Evolutionary conservation across 2,329 filamentous ascomycete species (phyloP).

Genomic region (Aspergillus intermedius): DNA sequence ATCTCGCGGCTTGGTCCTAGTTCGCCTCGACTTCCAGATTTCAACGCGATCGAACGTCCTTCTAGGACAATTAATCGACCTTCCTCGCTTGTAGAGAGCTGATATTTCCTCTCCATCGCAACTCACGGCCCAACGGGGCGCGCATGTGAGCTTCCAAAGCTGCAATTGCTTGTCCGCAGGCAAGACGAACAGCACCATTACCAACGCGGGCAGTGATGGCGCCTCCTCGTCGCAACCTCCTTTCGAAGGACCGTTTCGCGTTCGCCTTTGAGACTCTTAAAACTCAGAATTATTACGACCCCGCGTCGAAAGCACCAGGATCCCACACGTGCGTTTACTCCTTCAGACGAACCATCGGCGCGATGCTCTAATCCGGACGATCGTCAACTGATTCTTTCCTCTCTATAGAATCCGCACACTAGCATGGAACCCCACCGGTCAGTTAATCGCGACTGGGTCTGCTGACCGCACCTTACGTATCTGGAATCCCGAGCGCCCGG

Average conservation of each 20-base stretch:
- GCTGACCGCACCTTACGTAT: conserved; percentile 85
- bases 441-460: conserved; percentile 76
- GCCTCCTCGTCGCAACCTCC: conserved; percentile 33
- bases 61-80: neutral
- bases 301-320: conserved; percentile 47
- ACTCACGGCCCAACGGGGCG: conserved; percentile 6
- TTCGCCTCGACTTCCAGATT: neutral
- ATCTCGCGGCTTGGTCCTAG: neutral
- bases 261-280: conserved; percentile 61
- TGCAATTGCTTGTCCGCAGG: conserved; percentile 11
- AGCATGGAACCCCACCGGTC: conserved; percentile 82
- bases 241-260: conserved; percentile 62
- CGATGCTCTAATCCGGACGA: neutral
- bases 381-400: conserved; percentile 3
- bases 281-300: conserved; percentile 65
- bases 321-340: conserved; percentile 50
- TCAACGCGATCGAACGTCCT: neutral
- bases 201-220: conserved; percentile 26
- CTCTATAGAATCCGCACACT: conserved; percentile 63
- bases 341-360: conserved; percentile 5
- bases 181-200: conserved; percentile 1
- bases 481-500: conserved; percentile 63
- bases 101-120: neutral
- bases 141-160: conserved; percentile 11
- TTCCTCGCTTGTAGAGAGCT: neutral